Evolutionary conservation across 306 rosid genomes (phyloP), one percentile per base, ranked within the genome.

Genomic region (Dalbergia oliveri): DNA sequence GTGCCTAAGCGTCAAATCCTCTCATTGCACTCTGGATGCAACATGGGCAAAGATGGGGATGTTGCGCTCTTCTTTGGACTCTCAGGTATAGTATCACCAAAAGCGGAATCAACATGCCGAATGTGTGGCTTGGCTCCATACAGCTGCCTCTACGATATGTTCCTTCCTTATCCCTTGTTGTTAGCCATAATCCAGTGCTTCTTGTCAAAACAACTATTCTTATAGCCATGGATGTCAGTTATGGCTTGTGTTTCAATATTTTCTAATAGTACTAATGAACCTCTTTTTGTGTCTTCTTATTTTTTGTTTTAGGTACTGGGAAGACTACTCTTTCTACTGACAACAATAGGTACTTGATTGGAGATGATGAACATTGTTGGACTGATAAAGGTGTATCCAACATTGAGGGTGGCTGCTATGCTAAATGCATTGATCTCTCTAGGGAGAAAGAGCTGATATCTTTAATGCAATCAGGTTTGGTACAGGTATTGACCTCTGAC

Each of bases 341-440:
- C 69, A 93, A 89, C 49, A 94, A 94, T 53, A 73, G 97, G 83
- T 94, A 77, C 66, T 79, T 94, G 15, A 90, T 94, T 1, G 97
- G 98, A 70, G 98, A 94, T 77, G 97, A 94, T 80, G 98, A 94
- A 68, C 98, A 94, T 43, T 90, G 97, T 44, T 92, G 98, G 97
- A 77, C 94, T 69, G 90, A 89, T 15, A 89, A 79, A 50, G 92
- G 98, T 71, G 97, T 94, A 56, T 92, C 97, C 18, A 94, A 94
- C 80, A 94, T 92, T 18, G 98, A 92, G 90, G 97, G 98, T 47
- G 98, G 98, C n/a, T 94, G 97, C 86, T 92, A 94, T 78, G 98
- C 98, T 26, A 94, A 94, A 84, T 94, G 98, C 86, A 86, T 92
- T 31, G 98, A 94, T 80, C 90, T 94, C 63, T 88, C 97, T 3